Evolutionary conservation across 257 asterid species (phyloP).

Genomic region (Agastache rugosa): DNA sequence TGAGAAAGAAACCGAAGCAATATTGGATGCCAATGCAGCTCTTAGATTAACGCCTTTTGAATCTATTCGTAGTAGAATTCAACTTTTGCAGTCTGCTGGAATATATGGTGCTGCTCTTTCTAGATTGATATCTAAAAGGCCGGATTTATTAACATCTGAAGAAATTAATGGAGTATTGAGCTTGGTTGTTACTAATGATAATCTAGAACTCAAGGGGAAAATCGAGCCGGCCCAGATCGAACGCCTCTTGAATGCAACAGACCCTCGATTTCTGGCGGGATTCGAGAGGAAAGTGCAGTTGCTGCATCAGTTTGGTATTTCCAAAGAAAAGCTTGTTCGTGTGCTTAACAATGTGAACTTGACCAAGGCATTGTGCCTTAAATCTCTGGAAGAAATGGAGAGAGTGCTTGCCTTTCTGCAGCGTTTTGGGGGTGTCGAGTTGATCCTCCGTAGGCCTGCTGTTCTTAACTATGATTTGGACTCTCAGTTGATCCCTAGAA

Average conservation of each 20-base stretch:
- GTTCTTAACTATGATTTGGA: constrained; percentile 72
- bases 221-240: constrained; percentile 60
- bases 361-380: constrained; percentile 67
- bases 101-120: constrained; percentile 56
- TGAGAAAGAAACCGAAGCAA: constrained; percentile 61
- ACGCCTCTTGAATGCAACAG: constrained; percentile 57
- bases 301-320: constrained; percentile 60
- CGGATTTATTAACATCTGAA: constrained; percentile 59
- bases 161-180: constrained; percentile 51
- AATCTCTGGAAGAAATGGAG: constrained; percentile 64
- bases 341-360: constrained; percentile 74
- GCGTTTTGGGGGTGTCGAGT: constrained; percentile 68
- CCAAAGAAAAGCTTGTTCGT: constrained; percentile 61
- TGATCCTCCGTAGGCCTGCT: constrained; percentile 80
- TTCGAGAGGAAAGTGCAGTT: constrained; percentile 66
- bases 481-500: constrained; percentile 74
- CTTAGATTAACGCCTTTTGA: constrained; percentile 55
- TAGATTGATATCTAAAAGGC: constrained; percentile 59
- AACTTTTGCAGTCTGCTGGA: constrained; percentile 60
- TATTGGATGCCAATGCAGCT: constrained; percentile 50
- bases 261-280: constrained; percentile 58
- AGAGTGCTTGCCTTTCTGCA: constrained; percentile 64
- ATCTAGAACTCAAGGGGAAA: constrained; percentile 55
- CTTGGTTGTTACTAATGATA: constrained; percentile 44
- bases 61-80: constrained; percentile 54